Percentiles rank a stretch among this genome's conserved stretches.
Evolutionary conservation across 495 filamentous ascomycete genomes (phyloP).

Genomic region (Podospora fimiseda): DNA sequence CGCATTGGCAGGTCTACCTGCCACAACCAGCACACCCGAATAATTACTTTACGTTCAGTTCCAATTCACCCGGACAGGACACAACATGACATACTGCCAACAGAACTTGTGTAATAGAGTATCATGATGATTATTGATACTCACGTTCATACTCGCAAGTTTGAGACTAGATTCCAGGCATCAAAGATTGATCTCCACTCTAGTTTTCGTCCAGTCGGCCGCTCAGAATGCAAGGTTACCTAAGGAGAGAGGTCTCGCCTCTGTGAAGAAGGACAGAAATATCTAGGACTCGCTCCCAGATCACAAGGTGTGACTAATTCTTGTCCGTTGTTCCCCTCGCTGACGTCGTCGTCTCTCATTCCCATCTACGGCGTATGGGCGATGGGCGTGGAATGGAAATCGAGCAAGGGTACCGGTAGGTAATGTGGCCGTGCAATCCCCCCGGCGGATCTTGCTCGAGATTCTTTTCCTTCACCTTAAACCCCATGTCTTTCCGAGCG

Average conservation of each 20-base stretch:
- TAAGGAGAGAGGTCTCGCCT: neutral
- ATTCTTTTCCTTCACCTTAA: neutral
- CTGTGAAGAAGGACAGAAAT: neutral
- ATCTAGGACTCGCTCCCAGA: neutral
- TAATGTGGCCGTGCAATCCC: neutral
- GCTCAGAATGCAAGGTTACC: neutral
- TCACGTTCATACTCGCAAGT: neutral
- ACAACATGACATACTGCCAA: neutral
- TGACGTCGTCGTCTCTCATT: neutral
- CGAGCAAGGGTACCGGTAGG: too few species aligned
- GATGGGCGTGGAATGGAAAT: neutral
- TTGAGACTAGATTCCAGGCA: neutral
- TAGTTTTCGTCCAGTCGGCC: neutral
- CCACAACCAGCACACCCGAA: too few species aligned
- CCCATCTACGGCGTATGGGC: neutral
- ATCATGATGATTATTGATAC: neutral
- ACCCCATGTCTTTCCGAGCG: neutral
- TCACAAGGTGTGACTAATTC: neutral
- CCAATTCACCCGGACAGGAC: neutral
- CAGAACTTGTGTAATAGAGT: neutral
- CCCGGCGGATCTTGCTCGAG: neutral
- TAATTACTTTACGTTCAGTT: too few species aligned
- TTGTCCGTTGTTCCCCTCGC: neutral
- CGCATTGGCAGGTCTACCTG: too few species aligned
- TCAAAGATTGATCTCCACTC: neutral